Evolutionary conservation across 2,329 filamentous ascomycete species (phyloP).

Genomic region (Fulvia fulva): DNA sequence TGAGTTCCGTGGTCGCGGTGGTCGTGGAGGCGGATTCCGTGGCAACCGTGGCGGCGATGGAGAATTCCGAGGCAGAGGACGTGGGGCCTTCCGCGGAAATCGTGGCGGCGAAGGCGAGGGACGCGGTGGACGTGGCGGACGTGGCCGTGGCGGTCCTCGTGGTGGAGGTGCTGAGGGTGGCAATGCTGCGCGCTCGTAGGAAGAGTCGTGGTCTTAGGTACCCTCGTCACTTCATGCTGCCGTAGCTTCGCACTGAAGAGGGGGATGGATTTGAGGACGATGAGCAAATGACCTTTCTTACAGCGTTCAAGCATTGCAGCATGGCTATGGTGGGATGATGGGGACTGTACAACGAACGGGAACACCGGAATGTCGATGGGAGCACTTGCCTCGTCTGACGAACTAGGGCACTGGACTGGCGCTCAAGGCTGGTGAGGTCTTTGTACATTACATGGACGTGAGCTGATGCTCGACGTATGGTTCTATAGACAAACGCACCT

Average conservation of each 20-base stretch:
- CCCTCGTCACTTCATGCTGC: background rate
- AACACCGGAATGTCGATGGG: background rate
- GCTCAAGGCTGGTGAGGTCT: background rate
- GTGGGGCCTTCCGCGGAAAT: constrained; percentile 38
- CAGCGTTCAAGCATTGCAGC: constrained; percentile 2
- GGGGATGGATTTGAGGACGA: background rate
- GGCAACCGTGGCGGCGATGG: constrained; percentile 34
- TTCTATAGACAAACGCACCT: background rate
- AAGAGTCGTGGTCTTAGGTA: constrained; percentile 6
- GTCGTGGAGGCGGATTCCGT: constrained; percentile 14
- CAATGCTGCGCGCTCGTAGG: constrained; percentile 17
- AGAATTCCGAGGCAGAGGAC: constrained; percentile 32
- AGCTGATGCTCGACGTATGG: background rate
- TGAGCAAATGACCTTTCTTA: background rate
- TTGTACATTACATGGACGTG: background rate
- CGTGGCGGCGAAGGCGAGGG: too few relatives aligned
- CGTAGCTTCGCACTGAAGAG: background rate
- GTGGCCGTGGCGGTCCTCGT: too few relatives aligned
- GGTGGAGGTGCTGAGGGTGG: constrained; percentile 20
- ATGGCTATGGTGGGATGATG: background rate
- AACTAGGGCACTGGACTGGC: background rate
- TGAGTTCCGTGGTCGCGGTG: constrained; percentile 29
- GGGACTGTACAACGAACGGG: background rate
- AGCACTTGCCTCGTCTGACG: background rate
- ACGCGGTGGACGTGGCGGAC: too few relatives aligned